Percentiles rank a stretch among this genome's conserved stretches.
These are phyloP conservation scores for Metschnikowia matae DNA, from an alignment of 805 yeast genomes.

Conservation along the genomic window DNA sequence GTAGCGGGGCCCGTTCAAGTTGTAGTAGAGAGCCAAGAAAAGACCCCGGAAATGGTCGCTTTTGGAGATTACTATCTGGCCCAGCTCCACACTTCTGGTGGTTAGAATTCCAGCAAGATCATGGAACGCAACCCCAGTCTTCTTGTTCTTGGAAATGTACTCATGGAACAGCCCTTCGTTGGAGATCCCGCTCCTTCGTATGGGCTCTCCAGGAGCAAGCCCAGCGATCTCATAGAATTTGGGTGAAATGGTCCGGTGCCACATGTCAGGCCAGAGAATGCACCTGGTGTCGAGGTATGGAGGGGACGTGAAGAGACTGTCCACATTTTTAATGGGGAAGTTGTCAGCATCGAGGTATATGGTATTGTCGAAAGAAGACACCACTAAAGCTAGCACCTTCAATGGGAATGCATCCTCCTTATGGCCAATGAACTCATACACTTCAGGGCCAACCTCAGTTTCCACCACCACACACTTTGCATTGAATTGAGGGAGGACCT, in stretches of 20 bases:
- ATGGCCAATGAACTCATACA: slow-evolving; percentile 19
- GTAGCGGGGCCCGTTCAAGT: slow-evolving; percentile 25
- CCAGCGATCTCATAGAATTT: slow-evolving; percentile 19
- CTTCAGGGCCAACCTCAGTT: slow-evolving; percentile 48
- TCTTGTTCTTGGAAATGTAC: slow-evolving; percentile 18
- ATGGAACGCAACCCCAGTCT: slow-evolving; percentile 22
- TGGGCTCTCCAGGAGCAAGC: slow-evolving; percentile 15
- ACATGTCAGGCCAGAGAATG: slow-evolving; percentile 23
- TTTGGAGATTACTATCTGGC: slow-evolving; percentile 36
- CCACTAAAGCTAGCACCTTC: slow-evolving; percentile 42
- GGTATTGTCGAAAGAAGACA: slow-evolving; percentile 44
- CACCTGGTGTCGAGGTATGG: slow-evolving; percentile 15
- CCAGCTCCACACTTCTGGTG: slow-evolving; percentile 29
- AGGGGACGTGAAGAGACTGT: slow-evolving; percentile 22
- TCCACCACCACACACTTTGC: slow-evolving; percentile 62
- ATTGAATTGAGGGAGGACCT: slow-evolving; percentile 54
- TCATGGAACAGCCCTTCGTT: slow-evolving; percentile 24
- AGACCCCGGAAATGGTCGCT: slow-evolving; percentile 28
- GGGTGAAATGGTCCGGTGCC: slow-evolving; percentile 23
- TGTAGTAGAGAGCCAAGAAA: slow-evolving; percentile 33
- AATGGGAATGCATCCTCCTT: slow-evolving; percentile 33
- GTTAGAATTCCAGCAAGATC: slow-evolving; percentile 32
- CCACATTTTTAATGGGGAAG: slow-evolving; percentile 42
- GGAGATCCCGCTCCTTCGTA: slow-evolving; percentile 26
- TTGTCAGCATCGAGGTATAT: slow-evolving; percentile 47